phyloP scores from a whole-genome alignment of 1,284 basidiomycete genomes.

The Ceratobasidium sp. region DNA sequence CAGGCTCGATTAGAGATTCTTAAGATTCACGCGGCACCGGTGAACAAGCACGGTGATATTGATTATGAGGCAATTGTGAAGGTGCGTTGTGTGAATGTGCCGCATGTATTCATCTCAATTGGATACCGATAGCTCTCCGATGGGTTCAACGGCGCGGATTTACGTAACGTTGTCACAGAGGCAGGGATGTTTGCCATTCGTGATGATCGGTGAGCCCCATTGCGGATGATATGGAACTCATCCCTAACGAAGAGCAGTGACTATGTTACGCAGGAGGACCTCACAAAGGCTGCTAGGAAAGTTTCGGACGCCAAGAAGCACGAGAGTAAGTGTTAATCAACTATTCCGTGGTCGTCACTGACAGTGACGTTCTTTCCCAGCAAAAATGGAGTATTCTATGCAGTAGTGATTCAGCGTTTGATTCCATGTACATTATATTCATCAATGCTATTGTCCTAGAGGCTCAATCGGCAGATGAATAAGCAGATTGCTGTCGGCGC shows the following conservation, averaged over 20 bases:
- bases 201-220: constrained; percentile 75
- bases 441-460: constrained; percentile 2
- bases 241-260: constrained; percentile 61
- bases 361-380: constrained; percentile 48
- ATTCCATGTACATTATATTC: constrained; percentile 25
- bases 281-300: constrained; percentile 98
- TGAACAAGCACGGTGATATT: constrained; percentile 94
- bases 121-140: constrained; percentile 72
- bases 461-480: neutral
- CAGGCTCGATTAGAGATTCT: constrained; percentile 93
- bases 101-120: constrained; percentile 3
- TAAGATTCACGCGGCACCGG: constrained; percentile 95
- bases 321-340: constrained; percentile 68
- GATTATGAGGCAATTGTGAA: constrained; percentile 98
- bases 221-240: neutral
- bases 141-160: constrained; percentile 93
- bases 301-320: constrained; percentile 96
- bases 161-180: constrained; percentile 97
- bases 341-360: neutral
- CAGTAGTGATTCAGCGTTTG: constrained; percentile 45
- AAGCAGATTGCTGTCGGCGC: no score
- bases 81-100: constrained; percentile 54
- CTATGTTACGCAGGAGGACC: constrained; percentile 91
- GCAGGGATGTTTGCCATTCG: constrained; percentile 99
- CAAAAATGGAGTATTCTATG: constrained; percentile 67